These are phyloP conservation scores for Tetracladium setigerum DNA, from an alignment of 495 filamentous ascomycete genomes.

Conservation along the genomic window DNA sequence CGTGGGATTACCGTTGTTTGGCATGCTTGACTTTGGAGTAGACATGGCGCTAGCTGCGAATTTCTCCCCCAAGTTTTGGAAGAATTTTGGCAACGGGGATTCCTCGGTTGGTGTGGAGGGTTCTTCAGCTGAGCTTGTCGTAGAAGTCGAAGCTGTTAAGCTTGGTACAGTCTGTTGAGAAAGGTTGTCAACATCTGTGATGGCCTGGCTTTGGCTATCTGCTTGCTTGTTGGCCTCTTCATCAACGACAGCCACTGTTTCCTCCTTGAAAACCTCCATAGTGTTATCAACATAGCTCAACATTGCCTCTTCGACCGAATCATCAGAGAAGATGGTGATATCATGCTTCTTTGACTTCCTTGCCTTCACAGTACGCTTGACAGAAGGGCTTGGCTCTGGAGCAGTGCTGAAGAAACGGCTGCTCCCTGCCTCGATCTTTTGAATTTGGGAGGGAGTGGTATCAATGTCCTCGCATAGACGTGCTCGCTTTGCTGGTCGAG, in stretches of 20 bases:
- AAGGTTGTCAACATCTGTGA: background rate
- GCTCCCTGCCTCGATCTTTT: constrained; percentile 28
- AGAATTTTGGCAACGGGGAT: background rate
- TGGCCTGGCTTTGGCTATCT: background rate
- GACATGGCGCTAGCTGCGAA: constrained; percentile 4
- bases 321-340: constrained; percentile 60
- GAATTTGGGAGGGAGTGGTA: constrained; percentile 19
- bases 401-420: constrained; percentile 51
- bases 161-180: constrained; percentile 10
- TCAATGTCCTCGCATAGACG: constrained; percentile 43
- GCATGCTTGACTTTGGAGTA: background rate
- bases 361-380: constrained; percentile 32
- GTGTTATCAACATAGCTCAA: constrained; percentile 15
- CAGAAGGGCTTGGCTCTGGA: constrained; percentile 42
- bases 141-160: constrained; percentile 8
- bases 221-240: background rate
- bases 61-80: constrained; percentile 7
- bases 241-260: background rate
- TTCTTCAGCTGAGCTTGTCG: constrained; percentile 13
- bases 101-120: constrained; percentile 13
- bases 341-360: constrained; percentile 42
- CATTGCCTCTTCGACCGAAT: constrained; percentile 50
- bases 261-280: constrained; percentile 10
- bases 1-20: constrained; percentile 1
- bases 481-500: constrained; percentile 52